phyloP scores from a whole-genome alignment of 176 grass and related monocot genomes.

The Ensete ventricosum region DNA sequence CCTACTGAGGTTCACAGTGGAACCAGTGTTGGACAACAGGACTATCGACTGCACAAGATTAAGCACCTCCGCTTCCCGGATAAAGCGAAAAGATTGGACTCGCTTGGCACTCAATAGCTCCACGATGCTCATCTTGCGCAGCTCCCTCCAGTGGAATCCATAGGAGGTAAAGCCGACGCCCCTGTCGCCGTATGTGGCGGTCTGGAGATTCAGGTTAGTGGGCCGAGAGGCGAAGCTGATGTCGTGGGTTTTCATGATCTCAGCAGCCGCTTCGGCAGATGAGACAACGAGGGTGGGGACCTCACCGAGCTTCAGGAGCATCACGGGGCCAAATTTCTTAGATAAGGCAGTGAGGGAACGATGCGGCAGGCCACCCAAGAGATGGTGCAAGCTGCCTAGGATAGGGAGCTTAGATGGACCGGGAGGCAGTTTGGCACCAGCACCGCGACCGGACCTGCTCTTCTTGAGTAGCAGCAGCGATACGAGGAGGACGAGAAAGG shows the following conservation, averaged over 20 bases:
- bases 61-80: constrained; percentile 25
- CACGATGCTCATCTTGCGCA: constrained; percentile 32
- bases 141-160: constrained; percentile 40
- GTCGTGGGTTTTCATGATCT: constrained; percentile 58
- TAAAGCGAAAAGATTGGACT: constrained; percentile 9
- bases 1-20: background rate
- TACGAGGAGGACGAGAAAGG: background rate
- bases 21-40: background rate
- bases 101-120: constrained; percentile 39
- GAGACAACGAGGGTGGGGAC: constrained; percentile 31
- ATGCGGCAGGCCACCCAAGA: constrained; percentile 34
- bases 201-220: background rate
- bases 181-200: constrained; percentile 18
- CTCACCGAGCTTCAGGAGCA: constrained; percentile 43
- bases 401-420: constrained; percentile 33
- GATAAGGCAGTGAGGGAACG: constrained; percentile 26
- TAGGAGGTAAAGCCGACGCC: constrained; percentile 43
- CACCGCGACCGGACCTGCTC: constrained; percentile 7
- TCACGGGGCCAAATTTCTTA: constrained; percentile 30
- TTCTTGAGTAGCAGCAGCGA: too few relatives aligned
- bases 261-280: constrained; percentile 32
- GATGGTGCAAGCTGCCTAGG: constrained; percentile 52
- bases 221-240: constrained; percentile 33
- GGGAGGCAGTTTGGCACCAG: background rate
- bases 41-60: constrained; percentile 5